These are phyloP conservation scores for Phlebopus sp. DNA, from an alignment of 1,284 basidiomycete species.

Conservation along the genomic window DNA sequence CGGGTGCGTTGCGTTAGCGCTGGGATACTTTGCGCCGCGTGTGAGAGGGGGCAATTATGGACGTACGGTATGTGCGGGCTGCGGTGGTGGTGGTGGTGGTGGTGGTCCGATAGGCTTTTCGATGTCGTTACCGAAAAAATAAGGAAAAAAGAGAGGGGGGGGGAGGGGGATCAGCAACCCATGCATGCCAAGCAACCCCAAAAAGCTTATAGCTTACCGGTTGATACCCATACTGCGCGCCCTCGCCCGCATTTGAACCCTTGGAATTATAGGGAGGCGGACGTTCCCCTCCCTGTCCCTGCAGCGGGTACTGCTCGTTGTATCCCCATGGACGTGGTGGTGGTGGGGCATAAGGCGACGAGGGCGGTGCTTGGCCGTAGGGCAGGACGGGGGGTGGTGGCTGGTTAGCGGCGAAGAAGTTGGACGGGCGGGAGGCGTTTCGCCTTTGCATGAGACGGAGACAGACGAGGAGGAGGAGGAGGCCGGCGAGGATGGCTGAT, in stretches of 20 bases:
- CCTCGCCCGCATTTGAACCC: too few relatives aligned
- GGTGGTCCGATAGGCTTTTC: constrained; percentile 11
- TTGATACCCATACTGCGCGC: too few relatives aligned
- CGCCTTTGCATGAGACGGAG: constrained; percentile 15
- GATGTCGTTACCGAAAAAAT: not conserved
- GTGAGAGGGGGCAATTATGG: constrained; percentile 1
- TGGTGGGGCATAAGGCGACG: not conserved
- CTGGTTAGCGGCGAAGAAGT: not conserved
- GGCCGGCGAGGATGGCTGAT: not conserved
- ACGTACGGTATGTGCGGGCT: constrained; percentile 2
- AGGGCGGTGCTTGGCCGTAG: constrained; percentile 9
- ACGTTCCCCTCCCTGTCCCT: not conserved
- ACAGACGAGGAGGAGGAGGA: constrained; percentile 11
- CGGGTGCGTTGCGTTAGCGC: too few relatives aligned
- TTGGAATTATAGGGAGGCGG: too few relatives aligned
- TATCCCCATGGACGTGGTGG: constrained; percentile 4
- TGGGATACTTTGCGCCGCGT: too few relatives aligned
- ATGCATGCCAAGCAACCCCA: too few relatives aligned
- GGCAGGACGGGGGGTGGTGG: constrained; percentile 7
- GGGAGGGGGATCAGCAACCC: too few relatives aligned
- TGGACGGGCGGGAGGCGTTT: constrained; percentile 3
- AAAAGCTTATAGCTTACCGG: too few relatives aligned
- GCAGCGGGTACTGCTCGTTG: not conserved
- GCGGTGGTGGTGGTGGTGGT: too few relatives aligned
- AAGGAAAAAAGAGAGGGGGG: not conserved